Conservation (phyloP, 2,329 filamentous ascomycete species). For the Metarhizium guizhouense region DNA sequence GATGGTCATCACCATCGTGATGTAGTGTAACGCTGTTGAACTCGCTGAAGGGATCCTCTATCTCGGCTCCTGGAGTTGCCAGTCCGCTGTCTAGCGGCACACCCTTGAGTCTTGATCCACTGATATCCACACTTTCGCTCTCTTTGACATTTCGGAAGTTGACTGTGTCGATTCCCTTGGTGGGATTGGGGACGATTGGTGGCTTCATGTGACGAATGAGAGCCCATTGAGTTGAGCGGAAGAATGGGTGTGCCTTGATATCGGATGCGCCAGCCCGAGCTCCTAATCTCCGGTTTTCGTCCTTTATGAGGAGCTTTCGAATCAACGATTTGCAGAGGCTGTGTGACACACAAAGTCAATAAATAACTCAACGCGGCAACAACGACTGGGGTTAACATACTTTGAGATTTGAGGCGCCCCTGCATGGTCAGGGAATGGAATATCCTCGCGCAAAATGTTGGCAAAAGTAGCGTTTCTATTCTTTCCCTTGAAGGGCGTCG, state of each 20-base stretch:
- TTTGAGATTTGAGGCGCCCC: conserved; percentile 81
- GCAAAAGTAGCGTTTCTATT: conserved; percentile 97
- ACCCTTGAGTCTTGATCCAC: conserved; percentile 57
- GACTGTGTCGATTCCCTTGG: conserved; percentile 82
- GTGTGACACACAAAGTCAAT: not conserved
- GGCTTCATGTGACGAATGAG: conserved; percentile 96
- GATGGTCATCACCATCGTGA: conserved; percentile 76
- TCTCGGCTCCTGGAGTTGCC: conserved; percentile 73
- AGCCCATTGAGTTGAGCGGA: conserved; percentile 92
- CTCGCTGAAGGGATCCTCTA: conserved; percentile 89
- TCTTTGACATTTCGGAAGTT: conserved; percentile 99
- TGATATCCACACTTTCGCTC: conserved; percentile 86
- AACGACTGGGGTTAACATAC: conserved; percentile 45
- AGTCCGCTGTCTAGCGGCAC: conserved; percentile 81
- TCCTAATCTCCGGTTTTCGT: conserved; percentile 86
- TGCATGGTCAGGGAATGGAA: conserved; percentile 86
- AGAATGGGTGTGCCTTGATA: conserved; percentile 94
- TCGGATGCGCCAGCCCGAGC: conserved; percentile 93
- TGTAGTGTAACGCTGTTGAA: conserved; percentile 98
- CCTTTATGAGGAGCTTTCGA: conserved; percentile 94
- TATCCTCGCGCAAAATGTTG: conserved; percentile 92
- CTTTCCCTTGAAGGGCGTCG: conserved; percentile 98
- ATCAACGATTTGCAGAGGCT: conserved; percentile 96
- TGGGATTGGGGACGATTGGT: conserved; percentile 88
- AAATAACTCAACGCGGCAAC: not conserved